Conservation (phyloP, 2,329 filamentous ascomycete genomes). For the Cercospora sp. region DNA sequence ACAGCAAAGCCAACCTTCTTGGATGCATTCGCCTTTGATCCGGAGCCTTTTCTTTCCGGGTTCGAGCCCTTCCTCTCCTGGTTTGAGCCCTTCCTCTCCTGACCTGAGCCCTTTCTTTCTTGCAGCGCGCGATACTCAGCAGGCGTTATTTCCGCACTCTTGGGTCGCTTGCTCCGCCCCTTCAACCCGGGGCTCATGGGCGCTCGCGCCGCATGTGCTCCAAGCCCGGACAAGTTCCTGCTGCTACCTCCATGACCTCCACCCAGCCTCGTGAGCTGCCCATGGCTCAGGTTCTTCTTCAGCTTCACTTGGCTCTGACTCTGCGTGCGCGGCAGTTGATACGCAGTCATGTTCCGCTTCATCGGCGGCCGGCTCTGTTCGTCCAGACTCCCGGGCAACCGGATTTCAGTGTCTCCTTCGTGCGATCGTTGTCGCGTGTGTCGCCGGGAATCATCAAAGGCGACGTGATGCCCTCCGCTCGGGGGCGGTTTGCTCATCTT, state of each 20-base stretch:
- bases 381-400: slow-evolving; percentile 38
- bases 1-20: slow-evolving; percentile 40
- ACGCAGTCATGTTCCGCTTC: slow-evolving; percentile 36
- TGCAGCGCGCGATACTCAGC: slow-evolving; percentile 10
- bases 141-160: slow-evolving; percentile 33
- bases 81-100: slow-evolving; percentile 11
- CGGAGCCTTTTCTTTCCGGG: slow-evolving; percentile 14
- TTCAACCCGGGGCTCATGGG: slow-evolving; percentile 35
- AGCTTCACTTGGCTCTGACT: slow-evolving; percentile 36
- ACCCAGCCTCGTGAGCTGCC: slow-evolving; percentile 46
- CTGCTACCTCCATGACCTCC: slow-evolving; percentile 35
- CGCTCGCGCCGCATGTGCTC: slow-evolving; percentile 23
- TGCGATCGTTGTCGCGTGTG: slow-evolving; percentile 34
- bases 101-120: slow-evolving; percentile 13
- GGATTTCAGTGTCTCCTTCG: slow-evolving; percentile 39
- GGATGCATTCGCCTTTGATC: slow-evolving; percentile 12
- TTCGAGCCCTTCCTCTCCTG: slow-evolving; percentile 13
- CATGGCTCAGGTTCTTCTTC: slow-evolving; percentile 47
- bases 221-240: slow-evolving; percentile 40
- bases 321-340: slow-evolving; percentile 34
- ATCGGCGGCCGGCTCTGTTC: slow-evolving; percentile 32
- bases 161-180: slow-evolving; percentile 34
- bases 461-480: slow-evolving; percentile 4
- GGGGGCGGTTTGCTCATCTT: slow-evolving; percentile 28
- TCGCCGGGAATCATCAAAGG: slow-evolving; percentile 26